phyloP scores from a whole-genome alignment of 768 basidiomycete genomes.

The Mycena chlorophos region DNA sequence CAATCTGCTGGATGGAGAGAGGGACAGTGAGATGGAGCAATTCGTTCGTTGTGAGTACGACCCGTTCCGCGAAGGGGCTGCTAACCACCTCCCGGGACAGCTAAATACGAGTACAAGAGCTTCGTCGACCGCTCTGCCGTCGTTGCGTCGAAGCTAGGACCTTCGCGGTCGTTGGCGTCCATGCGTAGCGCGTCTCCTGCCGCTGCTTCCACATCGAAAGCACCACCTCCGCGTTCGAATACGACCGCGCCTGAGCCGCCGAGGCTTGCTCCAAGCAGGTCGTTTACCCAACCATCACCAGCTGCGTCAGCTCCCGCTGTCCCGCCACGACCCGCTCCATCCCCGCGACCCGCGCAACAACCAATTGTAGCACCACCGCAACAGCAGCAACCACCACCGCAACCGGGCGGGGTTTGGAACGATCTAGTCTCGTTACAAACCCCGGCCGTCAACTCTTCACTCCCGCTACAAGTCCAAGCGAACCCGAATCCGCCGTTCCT shows the following conservation, averaged over 20 bases:
- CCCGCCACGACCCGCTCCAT: constrained; percentile 15
- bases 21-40: constrained; percentile 88
- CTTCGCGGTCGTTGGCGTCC: constrained; percentile 41
- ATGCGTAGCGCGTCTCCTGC: constrained; percentile 25
- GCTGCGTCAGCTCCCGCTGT: constrained; percentile 16
- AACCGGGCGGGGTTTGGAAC: constrained; percentile 52
- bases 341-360: constrained; percentile 25
- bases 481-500: constrained; percentile 37
- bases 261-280: not conserved
- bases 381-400: constrained; percentile 15
- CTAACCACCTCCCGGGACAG: constrained; percentile 35
- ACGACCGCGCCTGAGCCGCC: constrained; percentile 13
- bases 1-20: constrained; percentile 71
- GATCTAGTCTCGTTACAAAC: constrained; percentile 53
- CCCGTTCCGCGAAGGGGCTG: constrained; percentile 6
- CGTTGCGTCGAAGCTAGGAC: constrained; percentile 47
- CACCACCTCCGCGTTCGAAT: constrained; percentile 25
- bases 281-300: constrained; percentile 5
- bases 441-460: constrained; percentile 47
- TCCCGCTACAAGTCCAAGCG: constrained; percentile 50
- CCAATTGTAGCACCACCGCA: no score
- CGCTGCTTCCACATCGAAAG: constrained; percentile 15
- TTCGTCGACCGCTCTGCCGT: constrained; percentile 55
- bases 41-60: constrained; percentile 75
- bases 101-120: constrained; percentile 77